phyloP scores from a whole-genome alignment of 2,329 filamentous ascomycete species.

The Escovopsis sp. region DNA sequence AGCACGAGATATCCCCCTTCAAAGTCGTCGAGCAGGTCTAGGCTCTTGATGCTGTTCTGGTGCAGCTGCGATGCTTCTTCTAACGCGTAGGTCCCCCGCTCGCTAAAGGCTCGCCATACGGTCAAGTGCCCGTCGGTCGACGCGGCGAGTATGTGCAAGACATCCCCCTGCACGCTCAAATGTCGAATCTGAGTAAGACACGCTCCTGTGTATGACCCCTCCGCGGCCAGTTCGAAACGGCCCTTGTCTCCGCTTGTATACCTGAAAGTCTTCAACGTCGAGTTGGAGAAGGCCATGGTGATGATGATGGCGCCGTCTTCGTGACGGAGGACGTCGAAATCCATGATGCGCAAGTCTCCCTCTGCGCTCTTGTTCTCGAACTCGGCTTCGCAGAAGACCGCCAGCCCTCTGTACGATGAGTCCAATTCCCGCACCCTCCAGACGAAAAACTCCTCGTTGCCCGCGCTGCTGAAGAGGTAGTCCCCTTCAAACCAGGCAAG shows the following conservation, averaged over 20 bases:
- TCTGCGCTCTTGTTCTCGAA: constrained; percentile 35
- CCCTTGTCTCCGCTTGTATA: constrained; percentile 22
- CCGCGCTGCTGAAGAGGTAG: constrained; percentile 74
- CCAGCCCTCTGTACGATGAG: constrained; percentile 32
- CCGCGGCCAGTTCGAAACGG: constrained; percentile 35
- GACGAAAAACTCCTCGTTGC: constrained; percentile 76
- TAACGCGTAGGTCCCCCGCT: constrained; percentile 11
- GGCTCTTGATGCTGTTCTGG: constrained; percentile 64
- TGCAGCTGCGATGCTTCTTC: constrained; percentile 40
- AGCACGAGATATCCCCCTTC: constrained; percentile 34
- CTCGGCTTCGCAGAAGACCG: constrained; percentile 41
- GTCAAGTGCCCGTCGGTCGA: constrained; percentile 67
- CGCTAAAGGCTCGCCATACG: constrained; percentile 15
- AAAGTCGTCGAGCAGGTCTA: constrained; percentile 27
- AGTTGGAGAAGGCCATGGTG: constrained; percentile 72
- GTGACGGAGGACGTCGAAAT: constrained; percentile 46
- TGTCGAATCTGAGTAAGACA: constrained; percentile 57
- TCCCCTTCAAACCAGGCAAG: constrained; percentile 58
- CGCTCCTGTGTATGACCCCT: constrained; percentile 50
- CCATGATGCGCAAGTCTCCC: constrained; percentile 65
- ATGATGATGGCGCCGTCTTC: constrained; percentile 41
- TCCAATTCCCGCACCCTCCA: constrained; percentile 54
- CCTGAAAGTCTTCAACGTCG: constrained; percentile 49
- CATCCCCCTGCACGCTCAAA: constrained; percentile 17
- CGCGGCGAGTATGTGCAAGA: constrained; percentile 43